Base-by-base conservation (phyloP, 148 eudicot species). In the Simmondsia chinensis region DNA sequence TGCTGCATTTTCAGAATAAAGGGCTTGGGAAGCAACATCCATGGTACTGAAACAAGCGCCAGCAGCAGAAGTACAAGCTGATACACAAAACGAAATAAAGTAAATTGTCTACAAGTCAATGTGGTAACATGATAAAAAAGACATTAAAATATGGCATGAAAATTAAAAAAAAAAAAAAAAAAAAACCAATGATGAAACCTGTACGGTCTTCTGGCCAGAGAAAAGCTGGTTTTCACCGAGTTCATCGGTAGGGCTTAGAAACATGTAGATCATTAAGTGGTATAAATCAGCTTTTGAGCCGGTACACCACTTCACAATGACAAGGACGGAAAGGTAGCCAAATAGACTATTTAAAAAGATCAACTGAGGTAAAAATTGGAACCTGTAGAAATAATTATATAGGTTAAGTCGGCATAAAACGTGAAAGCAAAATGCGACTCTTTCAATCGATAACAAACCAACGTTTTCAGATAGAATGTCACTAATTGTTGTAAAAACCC, bases 11-110 rank as follows among this genome's bases (percentile, higher is more conserved):
- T 93, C 81, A 93, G 52, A 52, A 93, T 57, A 49, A 86, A 67
- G 29, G 99, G 99, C 77, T 86, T 93, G 41, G 99, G 99, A 45
- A 93, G 52, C 61, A 93, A 68, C 99, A 93, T 93, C 82, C 99
- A 93, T 20, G 99, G 99, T 58, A 93, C 96, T 59, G 99, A 47
- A 35, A 93, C 77, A 50, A 93, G 81, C 44, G 99, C 96, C 36
- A 80, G 64, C 35, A 75, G 54, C 48, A 93, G 59, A 29, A 93
- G 64, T 47, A 79, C 83, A 52, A 86, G 60, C 97, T 91, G 77
- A 46, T 17, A 43, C 16, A 48, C 16, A 40, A 39, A 65, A 56
- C 33, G 26, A 47, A 48, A 17, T n/a, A n/a, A n/a, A n/a, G n/a
- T n/a, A n/a, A 32, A 33, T 19, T 29, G 31, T 37, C 10, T 35